A percentile compares a stretch with the other conserved stretches of the same genome.
Evolutionary conservation across 805 yeast species (phyloP).

Genomic region (Komagataella phaffii): DNA sequence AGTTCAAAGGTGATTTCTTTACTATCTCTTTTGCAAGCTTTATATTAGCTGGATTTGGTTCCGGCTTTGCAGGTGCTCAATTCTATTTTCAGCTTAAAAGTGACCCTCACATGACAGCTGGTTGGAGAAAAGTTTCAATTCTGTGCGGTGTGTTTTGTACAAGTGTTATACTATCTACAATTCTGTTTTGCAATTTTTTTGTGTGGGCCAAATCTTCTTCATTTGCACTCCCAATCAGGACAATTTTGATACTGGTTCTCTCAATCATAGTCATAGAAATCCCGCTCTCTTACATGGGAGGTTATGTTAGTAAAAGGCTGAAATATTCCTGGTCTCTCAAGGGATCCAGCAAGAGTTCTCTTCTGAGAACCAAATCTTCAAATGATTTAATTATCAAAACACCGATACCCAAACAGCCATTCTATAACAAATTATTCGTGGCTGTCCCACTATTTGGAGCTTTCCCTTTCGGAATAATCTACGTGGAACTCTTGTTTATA

Average conservation of each 20-base stretch:
- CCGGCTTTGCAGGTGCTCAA: slow-evolving; percentile 62
- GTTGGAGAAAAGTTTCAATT: slow-evolving; percentile 25
- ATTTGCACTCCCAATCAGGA: slow-evolving; percentile 66
- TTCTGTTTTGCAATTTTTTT: slow-evolving; percentile 47
- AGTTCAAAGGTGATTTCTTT: slow-evolving; percentile 54
- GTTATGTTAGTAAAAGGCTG: slow-evolving; percentile 22
- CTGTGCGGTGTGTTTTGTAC: slow-evolving; percentile 37
- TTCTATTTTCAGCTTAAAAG: slow-evolving; percentile 42
- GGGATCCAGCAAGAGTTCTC: neutral
- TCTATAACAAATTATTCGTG: slow-evolving; percentile 16
- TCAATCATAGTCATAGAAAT: slow-evolving; percentile 54
- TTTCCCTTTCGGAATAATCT: slow-evolving; percentile 70
- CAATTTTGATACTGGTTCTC: slow-evolving; percentile 45
- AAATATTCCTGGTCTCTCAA: neutral
- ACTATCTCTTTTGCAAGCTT: slow-evolving; percentile 47
- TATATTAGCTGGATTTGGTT: slow-evolving; percentile 56
- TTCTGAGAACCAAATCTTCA: neutral
- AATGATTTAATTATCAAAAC: slow-evolving; percentile 2
- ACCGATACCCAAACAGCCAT: slow-evolving; percentile 22
- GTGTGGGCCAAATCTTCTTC: slow-evolving; percentile 72
- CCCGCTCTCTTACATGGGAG: slow-evolving; percentile 71
- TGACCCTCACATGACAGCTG: slow-evolving; percentile 17
- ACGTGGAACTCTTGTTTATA: slow-evolving; percentile 61
- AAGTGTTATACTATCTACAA: slow-evolving; percentile 29
- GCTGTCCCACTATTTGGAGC: slow-evolving; percentile 44